phyloP scores from a whole-genome alignment of 2,329 filamentous ascomycete genomes.

The Ascocoryne sarcoides region DNA sequence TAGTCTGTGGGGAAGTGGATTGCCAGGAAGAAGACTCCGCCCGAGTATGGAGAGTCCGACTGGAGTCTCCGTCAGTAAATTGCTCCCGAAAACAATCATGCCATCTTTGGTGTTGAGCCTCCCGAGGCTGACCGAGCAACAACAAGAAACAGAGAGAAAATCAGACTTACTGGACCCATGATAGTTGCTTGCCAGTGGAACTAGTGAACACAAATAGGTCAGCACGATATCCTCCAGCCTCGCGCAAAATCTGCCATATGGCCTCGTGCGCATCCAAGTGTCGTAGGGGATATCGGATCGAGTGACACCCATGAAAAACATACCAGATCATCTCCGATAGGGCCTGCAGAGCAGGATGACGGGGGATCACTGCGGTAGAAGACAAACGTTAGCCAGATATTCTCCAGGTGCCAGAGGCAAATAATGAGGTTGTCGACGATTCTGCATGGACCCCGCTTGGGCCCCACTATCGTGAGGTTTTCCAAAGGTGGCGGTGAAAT shows the following conservation, averaged over 20 bases:
- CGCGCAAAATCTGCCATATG: slow-evolving; percentile 4
- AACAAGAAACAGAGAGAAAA: slow-evolving; percentile 19
- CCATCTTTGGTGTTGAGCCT: slow-evolving; percentile 12
- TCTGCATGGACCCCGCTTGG: slow-evolving; percentile 27
- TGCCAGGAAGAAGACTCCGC: slow-evolving; percentile 96
- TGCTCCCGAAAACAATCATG: slow-evolving; percentile 4
- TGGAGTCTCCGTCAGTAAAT: slow-evolving; percentile 31
- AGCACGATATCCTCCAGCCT: slow-evolving; percentile 20
- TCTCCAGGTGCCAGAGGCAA: slow-evolving; percentile 2
- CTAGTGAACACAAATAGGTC: slow-evolving; percentile 40
- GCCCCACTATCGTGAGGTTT: slow-evolving; percentile 20
- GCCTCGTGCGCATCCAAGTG: slow-evolving; percentile 19
- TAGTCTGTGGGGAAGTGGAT: slow-evolving; percentile 99
- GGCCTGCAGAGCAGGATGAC: slow-evolving; percentile 96
- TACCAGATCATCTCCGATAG: slow-evolving; percentile 97
- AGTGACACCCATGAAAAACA: too few species aligned
- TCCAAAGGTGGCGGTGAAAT: slow-evolving; percentile 13
- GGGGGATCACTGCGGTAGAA: slow-evolving; percentile 70
- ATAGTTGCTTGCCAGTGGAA: slow-evolving; percentile 99
- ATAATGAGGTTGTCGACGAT: slow-evolving; percentile 27
- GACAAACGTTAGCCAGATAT: slow-evolving; percentile 18
- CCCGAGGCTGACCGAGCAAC: slow-evolving; percentile 7
- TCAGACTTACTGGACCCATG: slow-evolving; percentile 86
- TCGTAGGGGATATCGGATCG: slow-evolving; percentile 9
- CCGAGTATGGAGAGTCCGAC: slow-evolving; percentile 95